phyloP scores from a whole-genome alignment of 495 filamentous ascomycete species.

The Xylaria cubensis region DNA sequence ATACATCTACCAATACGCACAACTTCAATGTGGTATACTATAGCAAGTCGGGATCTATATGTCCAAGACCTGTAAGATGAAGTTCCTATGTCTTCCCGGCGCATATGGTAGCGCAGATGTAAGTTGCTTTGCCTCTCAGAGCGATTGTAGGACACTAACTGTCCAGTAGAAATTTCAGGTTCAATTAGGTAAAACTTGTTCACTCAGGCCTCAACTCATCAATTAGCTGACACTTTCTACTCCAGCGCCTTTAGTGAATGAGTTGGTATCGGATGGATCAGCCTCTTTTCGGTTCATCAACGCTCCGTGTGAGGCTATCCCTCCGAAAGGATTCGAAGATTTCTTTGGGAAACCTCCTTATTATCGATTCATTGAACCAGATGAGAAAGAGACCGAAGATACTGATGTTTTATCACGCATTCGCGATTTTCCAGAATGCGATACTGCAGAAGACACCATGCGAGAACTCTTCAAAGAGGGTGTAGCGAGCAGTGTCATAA shows the following conservation, averaged over 20 bases:
- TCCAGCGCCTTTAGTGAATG: constrained; percentile 55
- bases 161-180: constrained; percentile 58
- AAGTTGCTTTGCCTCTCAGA: constrained; percentile 37
- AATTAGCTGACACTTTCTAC: constrained; percentile 9
- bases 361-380: constrained; percentile 58
- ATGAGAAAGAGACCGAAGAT: constrained; percentile 49
- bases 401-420: constrained; percentile 57
- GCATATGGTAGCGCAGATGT: constrained; percentile 61
- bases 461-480: constrained; percentile 58
- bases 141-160: constrained; percentile 30
- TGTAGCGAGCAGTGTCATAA: constrained; percentile 49
- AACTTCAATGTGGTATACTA: constrained; percentile 1
- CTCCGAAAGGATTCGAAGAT: constrained; percentile 58
- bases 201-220: constrained; percentile 3
- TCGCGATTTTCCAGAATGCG: constrained; percentile 56
- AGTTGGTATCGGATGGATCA: constrained; percentile 51
- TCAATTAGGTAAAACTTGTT: constrained; percentile 49
- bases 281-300: constrained; percentile 56
- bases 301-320: constrained; percentile 53
- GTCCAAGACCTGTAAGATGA: constrained; percentile 41
- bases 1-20: neutral
- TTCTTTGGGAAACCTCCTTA: constrained; percentile 59
- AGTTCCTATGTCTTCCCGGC: constrained; percentile 52
- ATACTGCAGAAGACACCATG: constrained; percentile 57
- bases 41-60: constrained; percentile 15